A percentile compares a stretch with the other conserved stretches of the same genome.
Evolutionary conservation across 2,329 filamentous ascomycete species (phyloP).

Genomic region (Cercospora sp.): DNA sequence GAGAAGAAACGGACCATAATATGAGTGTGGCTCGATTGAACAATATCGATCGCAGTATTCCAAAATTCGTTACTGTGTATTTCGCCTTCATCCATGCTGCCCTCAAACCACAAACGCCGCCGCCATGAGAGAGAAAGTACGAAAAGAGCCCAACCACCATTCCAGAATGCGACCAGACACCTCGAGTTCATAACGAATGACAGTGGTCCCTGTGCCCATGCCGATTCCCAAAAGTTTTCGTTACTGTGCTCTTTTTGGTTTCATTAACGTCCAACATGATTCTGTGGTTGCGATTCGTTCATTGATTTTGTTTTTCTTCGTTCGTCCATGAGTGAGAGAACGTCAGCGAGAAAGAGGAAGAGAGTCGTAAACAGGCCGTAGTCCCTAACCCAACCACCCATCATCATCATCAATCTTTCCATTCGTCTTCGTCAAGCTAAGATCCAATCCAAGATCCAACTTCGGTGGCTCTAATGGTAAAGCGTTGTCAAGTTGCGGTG

Average conservation of each 20-base stretch:
- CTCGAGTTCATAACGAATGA: not conserved
- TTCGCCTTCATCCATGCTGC: not conserved
- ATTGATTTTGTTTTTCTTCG: not conserved
- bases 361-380: conserved; percentile 6
- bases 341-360: not conserved
- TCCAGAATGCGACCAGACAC: no score
- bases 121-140: conserved; percentile 1
- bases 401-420: conserved; percentile 28
- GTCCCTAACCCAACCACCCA: conserved; percentile 35
- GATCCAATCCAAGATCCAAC: conserved; percentile 30
- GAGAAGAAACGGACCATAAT: not conserved
- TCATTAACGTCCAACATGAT: not conserved
- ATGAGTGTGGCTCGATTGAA: not conserved
- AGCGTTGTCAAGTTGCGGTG: conserved; percentile 28
- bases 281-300: not conserved
- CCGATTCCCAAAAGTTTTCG: not conserved
- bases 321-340: not conserved
- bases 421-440: conserved; percentile 21
- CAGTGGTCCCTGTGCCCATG: not conserved
- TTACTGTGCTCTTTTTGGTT: conserved; percentile 1
- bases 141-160: not conserved
- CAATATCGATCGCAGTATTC: not conserved
- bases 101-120: not conserved
- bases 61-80: not conserved
- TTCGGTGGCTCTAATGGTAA: conserved; percentile 26